Base-by-base conservation (phyloP, 2,329 filamentous ascomycete genomes). In the Monosporascus sp. region DNA sequence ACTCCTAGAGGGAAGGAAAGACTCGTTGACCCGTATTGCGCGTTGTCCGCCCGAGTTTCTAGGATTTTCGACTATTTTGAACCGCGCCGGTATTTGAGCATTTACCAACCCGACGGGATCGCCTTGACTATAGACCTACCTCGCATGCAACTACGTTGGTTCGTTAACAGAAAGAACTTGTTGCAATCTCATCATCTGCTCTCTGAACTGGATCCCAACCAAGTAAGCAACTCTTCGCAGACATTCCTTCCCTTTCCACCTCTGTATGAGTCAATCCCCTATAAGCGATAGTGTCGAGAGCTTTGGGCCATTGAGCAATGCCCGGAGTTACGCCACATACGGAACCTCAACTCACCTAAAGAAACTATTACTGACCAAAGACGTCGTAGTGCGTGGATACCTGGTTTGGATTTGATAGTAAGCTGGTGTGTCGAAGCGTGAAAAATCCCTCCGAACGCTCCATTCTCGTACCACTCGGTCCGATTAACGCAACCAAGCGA, bases 381-480 rank as follows among this genome's bases (percentile, higher is more conserved):
- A n/a, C 11, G 5, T 4, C 19, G 3, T 46, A 46, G 43, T 46
- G 14, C 37, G 53, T 58, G 22, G 55, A 36, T n/a, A 58, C 59
- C 24, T 52, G 80, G 59, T 79, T 87, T 54, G 85, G 85, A 0
- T 69, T 87, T 0, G 53, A 68, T 6, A 84, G 78, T 63, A 86
- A 80, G 62, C 66, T 87, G 3, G 76, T 88, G 0, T 65, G 86
- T 16, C 72, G 76, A 0, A 76, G 79, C n/a, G 50, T 62, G 0
- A 53, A 59, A 0, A 76, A 80, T 43, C 59, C 52, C 0, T 54
- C 61, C 0, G 69, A 73, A 5, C 76, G 77, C 8, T 83, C 75
- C 31, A 68, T 87, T 7, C 69, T 88, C 0, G 70, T 83, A 0
- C 79, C 85, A 0, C 54, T 81, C 1, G 81, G 82, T 0, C 5